Base-by-base conservation (phyloP, 2,329 filamentous ascomycete genomes). In the Fusarium pseudonygamai region DNA sequence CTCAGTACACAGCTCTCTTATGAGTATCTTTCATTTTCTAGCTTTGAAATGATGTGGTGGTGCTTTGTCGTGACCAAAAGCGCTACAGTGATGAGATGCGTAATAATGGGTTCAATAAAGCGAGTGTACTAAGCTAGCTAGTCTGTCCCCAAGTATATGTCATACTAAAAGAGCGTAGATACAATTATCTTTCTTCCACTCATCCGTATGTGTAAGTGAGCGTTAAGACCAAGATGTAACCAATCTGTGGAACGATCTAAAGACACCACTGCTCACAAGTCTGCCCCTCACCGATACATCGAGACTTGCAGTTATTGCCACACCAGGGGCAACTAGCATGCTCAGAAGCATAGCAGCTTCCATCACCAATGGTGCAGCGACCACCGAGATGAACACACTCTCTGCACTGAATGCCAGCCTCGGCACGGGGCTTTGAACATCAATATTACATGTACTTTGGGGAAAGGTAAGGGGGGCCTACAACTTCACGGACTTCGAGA, bases 91-190 rank as follows among this genome's bases (percentile, higher is more conserved):
- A 22, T 20, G 16, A 14, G 30, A 24, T 14, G 3, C 5, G 12
- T 0, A 13, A 24, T 16, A 24, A 11, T 20, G 11, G 5, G 8
- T 34, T 20, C 16, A 20, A 50, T 34, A 24, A 22, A 34, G 6
- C n/a, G 30, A 50, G 3, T 50, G 47, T 24, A 15, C 26, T 16
- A 16, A 24, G n/a, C 30, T 50, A 34, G 16, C n/a, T 11, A 50
- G 30, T n/a, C 8, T 24, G 2, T 6, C 8, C 1, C 1, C 1
- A 3, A 24, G 8, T 24, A 0, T n/a, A 15, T n/a, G 28, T 18
- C 2, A 50, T 20, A 2, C 0, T 11, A 18, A 50, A 34, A 7
- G n/a, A 34, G 30, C 3, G n/a, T 30, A 7, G 2, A 24, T 20
- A 6, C 11, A 6, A 12, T 20, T 10, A 2, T 20, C 12, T 3